Percentiles rank a stretch among this genome's conserved stretches.
phyloP scores from a whole-genome alignment of 257 asterid species.

The Jacaranda copaia region DNA sequence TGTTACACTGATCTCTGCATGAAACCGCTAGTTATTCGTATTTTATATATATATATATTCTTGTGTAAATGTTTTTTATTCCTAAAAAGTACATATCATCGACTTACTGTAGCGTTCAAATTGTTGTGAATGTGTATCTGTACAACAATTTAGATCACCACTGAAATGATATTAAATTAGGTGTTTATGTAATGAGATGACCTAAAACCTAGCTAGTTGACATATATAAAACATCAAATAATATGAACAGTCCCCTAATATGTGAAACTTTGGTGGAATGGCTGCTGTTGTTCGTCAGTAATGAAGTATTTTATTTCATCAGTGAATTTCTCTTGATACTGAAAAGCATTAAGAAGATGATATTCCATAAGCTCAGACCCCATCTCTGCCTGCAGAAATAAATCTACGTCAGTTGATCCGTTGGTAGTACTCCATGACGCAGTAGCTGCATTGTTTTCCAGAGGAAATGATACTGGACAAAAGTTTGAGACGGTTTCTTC shows the following conservation, averaged over 20 bases:
- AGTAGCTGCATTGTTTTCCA: slow-evolving; percentile 24
- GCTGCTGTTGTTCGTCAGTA: not conserved
- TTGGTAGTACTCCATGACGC: slow-evolving; percentile 19
- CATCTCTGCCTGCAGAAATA: slow-evolving; percentile 10
- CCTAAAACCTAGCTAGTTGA: too few species aligned
- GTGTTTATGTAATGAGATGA: too few species aligned
- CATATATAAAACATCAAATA: too few species aligned
- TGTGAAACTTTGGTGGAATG: not conserved
- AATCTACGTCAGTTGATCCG: not conserved
- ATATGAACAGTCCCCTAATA: not conserved
- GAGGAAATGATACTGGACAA: slow-evolving; percentile 30
- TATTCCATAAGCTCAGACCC: slow-evolving; percentile 1
- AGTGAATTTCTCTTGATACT: not conserved
- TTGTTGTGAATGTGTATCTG: too few species aligned
- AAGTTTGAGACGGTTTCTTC: slow-evolving; percentile 17
- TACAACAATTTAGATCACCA: too few species aligned
- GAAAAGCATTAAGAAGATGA: slow-evolving; percentile 5
- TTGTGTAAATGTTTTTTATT: too few species aligned
- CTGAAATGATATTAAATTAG: too few species aligned
- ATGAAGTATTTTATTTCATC: not conserved
- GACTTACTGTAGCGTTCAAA: too few species aligned
- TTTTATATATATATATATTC: too few species aligned
- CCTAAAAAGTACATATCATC: too few species aligned
- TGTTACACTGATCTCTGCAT: too few species aligned
- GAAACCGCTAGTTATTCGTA: too few species aligned